Evolutionary conservation across 1,284 basidiomycete species (phyloP), one percentile per base, ranked within the genome.

Genomic region (Rhodotorula sp.): DNA sequence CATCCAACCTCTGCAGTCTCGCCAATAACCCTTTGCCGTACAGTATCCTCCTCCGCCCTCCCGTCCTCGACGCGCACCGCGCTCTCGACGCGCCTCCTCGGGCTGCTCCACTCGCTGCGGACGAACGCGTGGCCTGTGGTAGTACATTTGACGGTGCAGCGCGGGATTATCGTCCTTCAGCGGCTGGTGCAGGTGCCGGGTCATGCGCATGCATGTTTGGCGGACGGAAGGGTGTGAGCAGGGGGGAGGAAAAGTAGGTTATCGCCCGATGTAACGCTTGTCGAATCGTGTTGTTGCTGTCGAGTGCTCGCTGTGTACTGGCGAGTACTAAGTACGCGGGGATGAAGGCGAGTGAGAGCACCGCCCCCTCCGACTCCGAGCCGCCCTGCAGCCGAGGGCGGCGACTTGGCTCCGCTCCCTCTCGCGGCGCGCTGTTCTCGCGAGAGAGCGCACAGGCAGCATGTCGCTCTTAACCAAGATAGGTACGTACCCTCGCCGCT

Each of bases 81-180:
- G 36, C 65, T 61, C 10, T 9, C 32, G 8, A 4, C 34, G n/a
- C 39, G 32, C 15, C 25, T 60, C 25, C 25, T 27, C 58, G 8
- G n/a, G 37, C n/a, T 53, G n/a, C 32, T 60, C 29, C n/a, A 50
- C 50, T 13, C 29, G 22, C 65, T 66, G 29, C 51, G 39, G 27
- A 55, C 37, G 8, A 15, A 58, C 7, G 3, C 65, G 25, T 66
- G 57, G 58, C 65, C 58, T 3, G 2, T 66, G 2, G 50, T 36
- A 3, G 50, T 61, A 0, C 58, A 61, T 34, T 41, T 39, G 32
- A 61, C 51, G 22, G 8, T 66, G n/a, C 36, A 54, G 21, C 57
- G 65, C 29, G 58, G 58, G 29, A 46, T 66, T 41, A 21, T 59
- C 39, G 39, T 54, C 27, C 50, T 66, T 37, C 37, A 54, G n/a